Evolutionary conservation across 805 yeast species (phyloP).

Genomic region (Ogataea nonfermentans): DNA sequence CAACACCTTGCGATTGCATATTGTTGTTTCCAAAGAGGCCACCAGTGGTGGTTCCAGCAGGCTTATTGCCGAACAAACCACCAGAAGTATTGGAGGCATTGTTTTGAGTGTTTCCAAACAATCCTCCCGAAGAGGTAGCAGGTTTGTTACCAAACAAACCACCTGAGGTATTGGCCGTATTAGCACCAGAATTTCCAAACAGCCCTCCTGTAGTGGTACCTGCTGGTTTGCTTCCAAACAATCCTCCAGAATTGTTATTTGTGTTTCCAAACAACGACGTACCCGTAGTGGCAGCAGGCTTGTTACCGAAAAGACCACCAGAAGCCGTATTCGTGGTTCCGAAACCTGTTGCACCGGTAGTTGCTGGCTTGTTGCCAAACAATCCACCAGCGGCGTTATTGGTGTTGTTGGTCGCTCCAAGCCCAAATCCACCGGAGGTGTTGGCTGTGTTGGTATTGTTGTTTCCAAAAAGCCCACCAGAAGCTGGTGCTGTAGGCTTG

Average conservation of each 20-base stretch:
- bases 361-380: conserved; percentile 33
- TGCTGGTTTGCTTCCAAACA: conserved; percentile 27
- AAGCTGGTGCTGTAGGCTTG: conserved; percentile 22
- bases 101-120: conserved; percentile 33
- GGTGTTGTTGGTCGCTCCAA: conserved; percentile 11
- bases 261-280: conserved; percentile 12
- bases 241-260: conserved; percentile 26
- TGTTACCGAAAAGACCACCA: conserved; percentile 31
- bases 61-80: conserved; percentile 15
- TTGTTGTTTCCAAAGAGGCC: conserved; percentile 42
- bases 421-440: conserved; percentile 32
- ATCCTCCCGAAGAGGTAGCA: conserved; percentile 27
- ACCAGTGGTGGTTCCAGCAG: conserved; percentile 31
- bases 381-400: conserved; percentile 30
- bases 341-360: conserved; percentile 10
- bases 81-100: conserved; percentile 5
- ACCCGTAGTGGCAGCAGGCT: conserved; percentile 15
- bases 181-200: conserved; percentile 23
- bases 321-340: conserved; percentile 15
- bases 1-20: conserved; percentile 9
- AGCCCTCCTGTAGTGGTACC: conserved; percentile 8
- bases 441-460: conserved; percentile 17
- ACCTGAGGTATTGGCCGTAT: conserved; percentile 30
- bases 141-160: conserved; percentile 42
- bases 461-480: conserved; percentile 20